Conservation (phyloP, 1,284 basidiomycete species). For the Tetrapyrgos nigripes region DNA sequence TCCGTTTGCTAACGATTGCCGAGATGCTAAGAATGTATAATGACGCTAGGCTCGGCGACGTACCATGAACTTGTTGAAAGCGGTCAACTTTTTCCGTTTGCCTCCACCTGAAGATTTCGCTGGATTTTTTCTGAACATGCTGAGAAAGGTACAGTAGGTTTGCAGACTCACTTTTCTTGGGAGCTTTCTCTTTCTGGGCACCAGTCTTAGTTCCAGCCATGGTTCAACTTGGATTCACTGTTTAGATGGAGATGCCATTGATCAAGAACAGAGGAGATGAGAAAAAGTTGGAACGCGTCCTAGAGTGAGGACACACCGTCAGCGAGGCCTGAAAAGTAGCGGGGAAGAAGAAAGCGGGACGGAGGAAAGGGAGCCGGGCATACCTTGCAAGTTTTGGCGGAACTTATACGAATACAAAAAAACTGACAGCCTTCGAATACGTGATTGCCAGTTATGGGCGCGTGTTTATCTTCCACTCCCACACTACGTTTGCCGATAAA, state of each 20-base stretch:
- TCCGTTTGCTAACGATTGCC: slow-evolving; percentile 55
- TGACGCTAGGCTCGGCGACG: slow-evolving; percentile 12
- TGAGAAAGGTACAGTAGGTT: background rate
- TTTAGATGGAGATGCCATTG: slow-evolving; percentile 12
- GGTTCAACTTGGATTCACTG: slow-evolving; percentile 14
- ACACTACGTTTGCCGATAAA: background rate
- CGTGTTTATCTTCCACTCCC: slow-evolving; percentile 44
- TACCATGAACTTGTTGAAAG: slow-evolving; percentile 83
- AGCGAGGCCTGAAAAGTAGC: background rate
- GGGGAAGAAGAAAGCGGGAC: background rate
- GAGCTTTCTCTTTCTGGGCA: slow-evolving; percentile 37
- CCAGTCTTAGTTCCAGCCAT: slow-evolving; percentile 40
- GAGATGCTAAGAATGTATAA: background rate
- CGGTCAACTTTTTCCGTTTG: slow-evolving; percentile 57
- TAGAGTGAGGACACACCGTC: background rate
- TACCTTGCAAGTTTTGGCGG: slow-evolving; percentile 8
- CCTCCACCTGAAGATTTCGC: slow-evolving; percentile 32
- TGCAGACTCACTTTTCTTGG: slow-evolving; percentile 44
- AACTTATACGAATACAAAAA: slow-evolving; percentile 15
- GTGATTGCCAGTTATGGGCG: slow-evolving; percentile 42
- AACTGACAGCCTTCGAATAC: slow-evolving; percentile 20
- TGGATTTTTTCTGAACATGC: background rate
- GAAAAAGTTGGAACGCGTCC: background rate
- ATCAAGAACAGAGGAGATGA: slow-evolving; percentile 4
- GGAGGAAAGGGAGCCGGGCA: slow-evolving; percentile 2